phyloP scores from a whole-genome alignment of 257 asterid genomes.

The Euphrasia confusa region DNA sequence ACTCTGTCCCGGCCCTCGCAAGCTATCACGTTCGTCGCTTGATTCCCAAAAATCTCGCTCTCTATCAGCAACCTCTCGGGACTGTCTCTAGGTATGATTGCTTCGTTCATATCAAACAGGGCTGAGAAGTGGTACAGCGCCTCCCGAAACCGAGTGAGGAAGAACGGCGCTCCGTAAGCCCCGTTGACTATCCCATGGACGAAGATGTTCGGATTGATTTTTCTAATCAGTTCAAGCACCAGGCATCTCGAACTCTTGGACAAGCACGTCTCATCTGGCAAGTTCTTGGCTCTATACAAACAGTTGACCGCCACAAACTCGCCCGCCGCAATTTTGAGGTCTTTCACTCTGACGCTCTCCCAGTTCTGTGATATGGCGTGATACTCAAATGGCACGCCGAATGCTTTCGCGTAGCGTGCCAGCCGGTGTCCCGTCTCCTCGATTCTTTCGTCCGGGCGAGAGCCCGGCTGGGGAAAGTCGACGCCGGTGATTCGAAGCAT shows the following conservation, averaged over 20 bases:
- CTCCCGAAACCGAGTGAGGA: constrained; percentile 68
- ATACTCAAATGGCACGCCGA: constrained; percentile 62
- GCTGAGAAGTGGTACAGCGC: constrained; percentile 70
- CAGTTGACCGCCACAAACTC: constrained; percentile 54
- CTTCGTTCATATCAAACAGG: constrained; percentile 64
- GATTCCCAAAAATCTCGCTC: constrained; percentile 61
- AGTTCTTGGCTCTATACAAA: constrained; percentile 46
- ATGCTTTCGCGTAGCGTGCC: constrained; percentile 45
- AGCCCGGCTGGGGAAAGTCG: constrained; percentile 72
- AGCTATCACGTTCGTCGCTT: constrained; percentile 70
- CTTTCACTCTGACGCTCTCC: constrained; percentile 58
- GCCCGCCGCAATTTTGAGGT: constrained; percentile 49
- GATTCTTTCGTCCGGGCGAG: constrained; percentile 21
- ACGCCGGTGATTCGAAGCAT: constrained; percentile 61
- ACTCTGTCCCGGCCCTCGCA: constrained; percentile 84
- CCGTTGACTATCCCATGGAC: constrained; percentile 66
- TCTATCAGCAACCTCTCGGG: constrained; percentile 57
- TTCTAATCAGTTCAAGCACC: constrained; percentile 53
- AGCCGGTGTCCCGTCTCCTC: constrained; percentile 69
- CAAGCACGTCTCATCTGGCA: constrained; percentile 60
- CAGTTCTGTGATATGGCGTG: constrained; percentile 59
- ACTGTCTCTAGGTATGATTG: constrained; percentile 47
- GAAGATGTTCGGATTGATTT: constrained; percentile 55
- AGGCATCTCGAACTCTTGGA: constrained; percentile 42
- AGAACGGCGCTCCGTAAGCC: constrained; percentile 59